These are phyloP conservation scores for Phytophthora palmivora DNA, from an alignment of 352 stramenopile genomes.

Conservation along the genomic window DNA sequence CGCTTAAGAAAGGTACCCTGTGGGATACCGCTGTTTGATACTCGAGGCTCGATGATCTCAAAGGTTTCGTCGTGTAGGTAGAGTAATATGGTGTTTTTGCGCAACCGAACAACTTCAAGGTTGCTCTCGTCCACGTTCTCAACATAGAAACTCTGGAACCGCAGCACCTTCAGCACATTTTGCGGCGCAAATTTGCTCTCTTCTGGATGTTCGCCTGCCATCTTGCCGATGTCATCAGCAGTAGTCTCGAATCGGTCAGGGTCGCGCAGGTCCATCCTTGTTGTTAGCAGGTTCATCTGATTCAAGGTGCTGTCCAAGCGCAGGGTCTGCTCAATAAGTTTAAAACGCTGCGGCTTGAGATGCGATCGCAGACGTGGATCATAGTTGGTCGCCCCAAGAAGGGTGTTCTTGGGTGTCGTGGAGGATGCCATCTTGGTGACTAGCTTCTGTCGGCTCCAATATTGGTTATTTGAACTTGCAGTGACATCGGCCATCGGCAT, in stretches of 20 bases:
- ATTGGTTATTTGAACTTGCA: constrained; percentile 20
- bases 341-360: constrained; percentile 85
- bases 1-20: constrained; percentile 90
- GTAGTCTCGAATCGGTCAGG: constrained; percentile 65
- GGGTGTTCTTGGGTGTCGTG: constrained; percentile 68
- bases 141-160: constrained; percentile 89
- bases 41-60: constrained; percentile 87
- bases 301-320: constrained; percentile 70
- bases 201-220: constrained; percentile 31
- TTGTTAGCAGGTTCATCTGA: constrained; percentile 67
- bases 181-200: constrained; percentile 87
- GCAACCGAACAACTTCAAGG: constrained; percentile 74
- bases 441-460: constrained; percentile 22
- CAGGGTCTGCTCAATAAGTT: constrained; percentile 64
- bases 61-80: constrained; percentile 91
- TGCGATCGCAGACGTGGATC: constrained; percentile 70
- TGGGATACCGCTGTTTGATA: constrained; percentile 85
- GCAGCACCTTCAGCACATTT: constrained; percentile 81
- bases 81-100: constrained; percentile 78
- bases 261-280: constrained; percentile 64
- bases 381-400: constrained; percentile 79
- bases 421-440: constrained; percentile 49
- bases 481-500: not conserved
- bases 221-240: constrained; percentile 64
- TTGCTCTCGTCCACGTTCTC: constrained; percentile 87